Evolutionary conservation across 306 rosid species (phyloP).

Genomic region (Prunus davidiana): DNA sequence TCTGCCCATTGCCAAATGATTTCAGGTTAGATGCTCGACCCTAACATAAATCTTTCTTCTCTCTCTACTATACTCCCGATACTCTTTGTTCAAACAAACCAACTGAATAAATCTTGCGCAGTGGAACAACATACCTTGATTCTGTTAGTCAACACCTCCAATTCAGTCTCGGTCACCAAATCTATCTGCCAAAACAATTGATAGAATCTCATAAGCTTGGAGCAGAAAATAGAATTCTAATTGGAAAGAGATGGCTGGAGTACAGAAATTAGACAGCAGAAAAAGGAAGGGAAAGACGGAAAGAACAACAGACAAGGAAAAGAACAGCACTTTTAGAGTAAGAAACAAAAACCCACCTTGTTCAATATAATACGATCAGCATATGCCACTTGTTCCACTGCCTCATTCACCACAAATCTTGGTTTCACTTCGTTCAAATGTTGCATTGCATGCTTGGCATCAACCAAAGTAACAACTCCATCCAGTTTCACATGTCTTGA

Average conservation of each 20-base stretch:
- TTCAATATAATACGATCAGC: slow-evolving; percentile 86
- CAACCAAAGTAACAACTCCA: slow-evolving; percentile 94
- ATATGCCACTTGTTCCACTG: slow-evolving; percentile 89
- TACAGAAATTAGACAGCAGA: neutral
- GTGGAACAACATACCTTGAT: slow-evolving; percentile 52
- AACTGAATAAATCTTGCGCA: neutral
- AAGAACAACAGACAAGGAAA: neutral
- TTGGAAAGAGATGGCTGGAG: neutral
- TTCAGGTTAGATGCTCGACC: neutral
- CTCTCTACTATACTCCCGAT: neutral
- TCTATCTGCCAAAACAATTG: slow-evolving; percentile 62
- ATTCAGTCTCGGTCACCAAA: slow-evolving; percentile 63
- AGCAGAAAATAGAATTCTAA: neutral
- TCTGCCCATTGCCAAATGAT: neutral
- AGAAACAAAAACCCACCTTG: slow-evolving; percentile 52
- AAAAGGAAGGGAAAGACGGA: slow-evolving; percentile 8
- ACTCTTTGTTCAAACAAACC: neutral
- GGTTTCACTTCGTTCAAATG: slow-evolving; percentile 88
- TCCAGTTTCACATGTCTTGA: slow-evolving; percentile 72
- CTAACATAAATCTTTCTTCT: neutral
- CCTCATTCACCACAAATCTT: slow-evolving; percentile 93
- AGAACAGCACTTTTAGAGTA: neutral
- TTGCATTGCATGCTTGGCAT: slow-evolving; percentile 77
- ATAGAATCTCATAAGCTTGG: slow-evolving; percentile 12
- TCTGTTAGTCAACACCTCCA: slow-evolving; percentile 56